phyloP scores from a whole-genome alignment of 768 basidiomycete species.

The Tylopilus felleus region DNA sequence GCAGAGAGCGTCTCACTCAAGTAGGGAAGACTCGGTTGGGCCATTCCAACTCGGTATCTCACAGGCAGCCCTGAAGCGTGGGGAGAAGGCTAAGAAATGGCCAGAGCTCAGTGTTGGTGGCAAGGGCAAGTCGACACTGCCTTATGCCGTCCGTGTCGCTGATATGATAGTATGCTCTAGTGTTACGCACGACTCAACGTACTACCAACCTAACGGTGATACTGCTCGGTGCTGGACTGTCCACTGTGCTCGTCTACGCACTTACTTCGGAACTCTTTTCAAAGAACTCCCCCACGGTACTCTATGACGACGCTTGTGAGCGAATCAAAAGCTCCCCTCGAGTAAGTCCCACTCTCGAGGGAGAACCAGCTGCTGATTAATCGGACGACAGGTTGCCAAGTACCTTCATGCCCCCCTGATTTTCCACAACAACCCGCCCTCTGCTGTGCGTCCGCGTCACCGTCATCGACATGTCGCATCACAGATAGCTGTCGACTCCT shows the following conservation, averaged over 20 bases:
- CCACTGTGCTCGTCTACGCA: slow-evolving; percentile 69
- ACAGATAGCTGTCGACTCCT: slow-evolving; percentile 66
- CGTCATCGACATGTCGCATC: slow-evolving; percentile 80
- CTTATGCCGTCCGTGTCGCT: background rate
- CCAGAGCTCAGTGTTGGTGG: slow-evolving; percentile 71
- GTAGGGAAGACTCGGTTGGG: slow-evolving; percentile 61
- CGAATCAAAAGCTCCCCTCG: slow-evolving; percentile 44
- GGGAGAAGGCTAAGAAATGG: slow-evolving; percentile 68
- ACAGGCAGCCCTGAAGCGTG: slow-evolving; percentile 49
- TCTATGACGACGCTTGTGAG: slow-evolving; percentile 62
- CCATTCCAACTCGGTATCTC: slow-evolving; percentile 76
- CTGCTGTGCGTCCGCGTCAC: slow-evolving; percentile 71
- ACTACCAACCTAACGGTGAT: slow-evolving; percentile 53
- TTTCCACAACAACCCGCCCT: slow-evolving; percentile 83
- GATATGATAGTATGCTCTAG: slow-evolving; percentile 5
- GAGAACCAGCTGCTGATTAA: background rate
- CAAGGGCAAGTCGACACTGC: slow-evolving; percentile 52
- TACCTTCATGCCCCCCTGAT: slow-evolving; percentile 64
- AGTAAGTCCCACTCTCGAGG: slow-evolving; percentile 30
- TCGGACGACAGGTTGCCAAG: slow-evolving; percentile 52
- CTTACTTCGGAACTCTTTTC: slow-evolving; percentile 83
- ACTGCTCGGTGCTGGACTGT: slow-evolving; percentile 76
- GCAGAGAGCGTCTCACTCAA: slow-evolving; percentile 35
- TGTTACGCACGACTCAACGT: slow-evolving; percentile 41
- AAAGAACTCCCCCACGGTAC: slow-evolving; percentile 81